phyloP scores from a whole-genome alignment of 768 basidiomycete species.

The Mycena kentingensis region DNA sequence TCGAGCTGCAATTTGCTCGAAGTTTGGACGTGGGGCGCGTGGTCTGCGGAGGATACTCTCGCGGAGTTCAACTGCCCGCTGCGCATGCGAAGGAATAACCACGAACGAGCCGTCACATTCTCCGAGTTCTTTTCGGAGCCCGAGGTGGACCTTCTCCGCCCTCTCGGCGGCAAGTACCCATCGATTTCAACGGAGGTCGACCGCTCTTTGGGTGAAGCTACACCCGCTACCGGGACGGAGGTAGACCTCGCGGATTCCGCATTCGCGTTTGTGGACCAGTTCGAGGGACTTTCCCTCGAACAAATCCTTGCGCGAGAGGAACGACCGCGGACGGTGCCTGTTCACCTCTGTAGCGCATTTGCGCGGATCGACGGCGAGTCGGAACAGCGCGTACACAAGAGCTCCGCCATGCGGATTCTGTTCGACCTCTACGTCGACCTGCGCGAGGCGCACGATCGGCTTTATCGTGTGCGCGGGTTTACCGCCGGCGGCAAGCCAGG shows the following conservation, averaged over 20 bases:
- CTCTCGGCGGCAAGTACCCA: constrained; percentile 11
- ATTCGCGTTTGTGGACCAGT: not conserved
- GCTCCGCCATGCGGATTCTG: not conserved
- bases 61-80: not conserved
- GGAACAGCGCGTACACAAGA: constrained; percentile 6
- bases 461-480: constrained; percentile 6
- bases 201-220: constrained; percentile 1
- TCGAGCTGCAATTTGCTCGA: constrained; percentile 1
- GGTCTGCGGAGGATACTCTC: not conserved
- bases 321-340: not conserved
- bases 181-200: constrained; percentile 12
- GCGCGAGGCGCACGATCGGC: constrained; percentile 1
- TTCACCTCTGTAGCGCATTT: not conserved
- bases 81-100: no score
- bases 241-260: not conserved
- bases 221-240: not conserved
- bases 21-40: not conserved
- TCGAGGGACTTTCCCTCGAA: not conserved
- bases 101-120: not conserved
- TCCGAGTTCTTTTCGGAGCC: not conserved
- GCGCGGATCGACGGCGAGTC: not conserved
- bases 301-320: not conserved
- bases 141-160: constrained; percentile 11
- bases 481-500: constrained; percentile 2
- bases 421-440: constrained; percentile 8